These are phyloP conservation scores for Phytophthora rubi DNA, from an alignment of 352 stramenopile genomes.

Conservation along the genomic window DNA sequence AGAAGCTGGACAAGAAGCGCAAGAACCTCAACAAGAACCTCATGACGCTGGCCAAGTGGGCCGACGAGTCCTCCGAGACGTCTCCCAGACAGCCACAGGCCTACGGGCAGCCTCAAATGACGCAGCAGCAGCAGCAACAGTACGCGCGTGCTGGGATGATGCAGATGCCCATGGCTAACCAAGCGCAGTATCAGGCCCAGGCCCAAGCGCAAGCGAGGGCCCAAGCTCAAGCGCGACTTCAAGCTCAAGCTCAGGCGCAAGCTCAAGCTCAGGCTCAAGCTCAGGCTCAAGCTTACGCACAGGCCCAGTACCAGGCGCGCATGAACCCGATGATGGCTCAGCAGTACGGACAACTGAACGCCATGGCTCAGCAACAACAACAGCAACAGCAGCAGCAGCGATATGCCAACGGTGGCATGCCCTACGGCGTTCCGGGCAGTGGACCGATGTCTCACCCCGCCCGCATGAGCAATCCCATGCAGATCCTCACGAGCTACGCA, in stretches of 20 bases:
- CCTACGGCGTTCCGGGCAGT: constrained; percentile 36
- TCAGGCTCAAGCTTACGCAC: constrained; percentile 51
- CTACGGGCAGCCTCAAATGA: constrained; percentile 40
- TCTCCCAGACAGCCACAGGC: constrained; percentile 49
- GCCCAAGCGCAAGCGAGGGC: constrained; percentile 24
- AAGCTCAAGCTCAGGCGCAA: constrained; percentile 32
- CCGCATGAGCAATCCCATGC: constrained; percentile 45
- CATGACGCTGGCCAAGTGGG: constrained; percentile 90
- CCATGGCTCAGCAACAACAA: constrained; percentile 29
- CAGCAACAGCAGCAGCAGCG: constrained; percentile 42
- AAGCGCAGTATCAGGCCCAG: constrained; percentile 42
- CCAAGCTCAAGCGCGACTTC: constrained; percentile 34
- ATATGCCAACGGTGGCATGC: constrained; percentile 49
- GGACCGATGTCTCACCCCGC: constrained; percentile 31
- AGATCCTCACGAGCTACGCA: constrained; percentile 39
- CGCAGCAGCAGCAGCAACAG: constrained; percentile 42
- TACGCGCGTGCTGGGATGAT: constrained; percentile 44
- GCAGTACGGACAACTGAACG: constrained; percentile 49
- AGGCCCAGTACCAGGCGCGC: constrained; percentile 71
- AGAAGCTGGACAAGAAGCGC: constrained; percentile 90
- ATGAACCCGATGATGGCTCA: constrained; percentile 59
- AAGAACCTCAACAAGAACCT: constrained; percentile 92
- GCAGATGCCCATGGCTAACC: constrained; percentile 41
- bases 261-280: constrained; percentile 45
- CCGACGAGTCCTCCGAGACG: constrained; percentile 82